These are phyloP conservation scores for Fusarium sp. DNA, from an alignment of 2,329 filamentous ascomycete species.

Conservation along the genomic window DNA sequence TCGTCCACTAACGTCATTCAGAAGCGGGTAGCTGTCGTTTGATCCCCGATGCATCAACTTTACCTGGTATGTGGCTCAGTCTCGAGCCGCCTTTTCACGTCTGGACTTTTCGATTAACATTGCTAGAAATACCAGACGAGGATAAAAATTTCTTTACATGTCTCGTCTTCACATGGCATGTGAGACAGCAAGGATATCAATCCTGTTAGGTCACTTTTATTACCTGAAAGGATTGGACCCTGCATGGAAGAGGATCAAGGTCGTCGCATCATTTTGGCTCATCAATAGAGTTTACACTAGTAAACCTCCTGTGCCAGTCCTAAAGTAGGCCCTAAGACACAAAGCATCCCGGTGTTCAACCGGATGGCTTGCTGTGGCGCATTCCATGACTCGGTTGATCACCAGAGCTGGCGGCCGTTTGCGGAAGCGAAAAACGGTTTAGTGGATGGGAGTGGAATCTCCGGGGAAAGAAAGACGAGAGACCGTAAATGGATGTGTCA, in stretches of 20 bases:
- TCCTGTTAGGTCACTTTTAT: background rate
- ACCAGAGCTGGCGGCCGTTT: background rate
- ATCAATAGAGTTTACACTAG: conserved; percentile 17
- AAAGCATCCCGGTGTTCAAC: background rate
- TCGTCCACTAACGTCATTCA: background rate
- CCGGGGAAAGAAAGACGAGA: background rate
- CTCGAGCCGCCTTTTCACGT: background rate
- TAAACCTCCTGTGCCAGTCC: background rate
- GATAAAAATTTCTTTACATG: background rate
- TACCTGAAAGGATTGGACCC: background rate
- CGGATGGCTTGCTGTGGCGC: background rate
- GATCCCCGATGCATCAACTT: no score
- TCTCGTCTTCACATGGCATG: background rate
- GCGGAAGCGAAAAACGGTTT: background rate
- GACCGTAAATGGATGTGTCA: background rate
- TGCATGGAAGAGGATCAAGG: background rate
- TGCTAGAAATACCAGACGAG: no score
- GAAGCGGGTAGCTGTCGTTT: background rate
- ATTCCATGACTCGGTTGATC: background rate
- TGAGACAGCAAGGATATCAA: background rate
- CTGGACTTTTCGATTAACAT: background rate
- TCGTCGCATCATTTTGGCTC: background rate
- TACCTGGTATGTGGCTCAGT: background rate
- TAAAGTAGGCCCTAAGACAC: background rate
- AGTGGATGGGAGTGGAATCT: background rate